Base-by-base conservation (phyloP, 2,329 filamentous ascomycete species). In the Colletotrichum horii region DNA sequence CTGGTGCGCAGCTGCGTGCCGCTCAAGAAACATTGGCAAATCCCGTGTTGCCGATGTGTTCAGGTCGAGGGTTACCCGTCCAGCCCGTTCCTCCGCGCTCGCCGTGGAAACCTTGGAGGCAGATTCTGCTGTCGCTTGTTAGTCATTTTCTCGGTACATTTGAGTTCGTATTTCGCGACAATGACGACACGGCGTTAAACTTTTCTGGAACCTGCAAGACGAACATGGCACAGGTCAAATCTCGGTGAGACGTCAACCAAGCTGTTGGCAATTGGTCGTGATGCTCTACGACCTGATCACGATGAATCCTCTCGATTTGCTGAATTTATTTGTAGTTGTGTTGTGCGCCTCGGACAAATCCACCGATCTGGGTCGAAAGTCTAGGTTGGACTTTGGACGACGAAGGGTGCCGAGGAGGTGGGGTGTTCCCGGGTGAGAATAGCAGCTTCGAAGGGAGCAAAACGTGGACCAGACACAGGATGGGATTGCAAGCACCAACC, bases 1-100 rank as follows among this genome's bases (percentile, higher is more conserved):
- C 28, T 68, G 43, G 70, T 64, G 70, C 70, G 32, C 64, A 75
- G 69, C 62, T 72, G 73, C 56, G n/a, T 75, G 38, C 38, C 61
- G 56, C 71, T 56, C 38, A 34, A 56, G 30, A 71, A 66, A 66
- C 68, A 71, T 71, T 71, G 52, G 55, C 62, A 30, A 66, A 55
- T 58, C 36, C 56, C 32, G 24, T 48, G 32, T 66, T 43, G 69
- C 55, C 61, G 38, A 55, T 72, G 34, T 75, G 24, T n/a, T 30
- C 19, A 64, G 38, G 34, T 70, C 26, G 55, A 62, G 38, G 34
- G 55, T 32, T 56, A 64, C 62, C 43, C 62, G 32, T 62, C 62
- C n/a, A 58, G 34, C 32, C 43, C 73, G 55, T 56, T 43, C 16
- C 48, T 55, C 52, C 56, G 43, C 69, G 56, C 32, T 56, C 32